Percentiles rank a stretch among this genome's conserved stretches.
phyloP scores from a whole-genome alignment of 228 moss, liverwort and hornwort species.

The Sphagnum fallax region DNA sequence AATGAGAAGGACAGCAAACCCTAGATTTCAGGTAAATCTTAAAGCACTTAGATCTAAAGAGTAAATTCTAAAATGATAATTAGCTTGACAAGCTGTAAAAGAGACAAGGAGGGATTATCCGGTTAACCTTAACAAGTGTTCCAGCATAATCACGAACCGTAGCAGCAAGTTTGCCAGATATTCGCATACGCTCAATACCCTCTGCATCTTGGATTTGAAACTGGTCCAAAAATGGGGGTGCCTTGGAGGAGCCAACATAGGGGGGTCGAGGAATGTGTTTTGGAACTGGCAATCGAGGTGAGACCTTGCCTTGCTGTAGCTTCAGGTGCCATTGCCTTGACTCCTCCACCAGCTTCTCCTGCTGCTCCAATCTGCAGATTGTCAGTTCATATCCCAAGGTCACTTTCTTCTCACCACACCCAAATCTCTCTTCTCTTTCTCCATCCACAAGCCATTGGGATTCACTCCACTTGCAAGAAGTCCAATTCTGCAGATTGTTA shows the following conservation, averaged over 20 bases:
- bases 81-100: too few species aligned
- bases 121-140: constrained; percentile 69
- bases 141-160: constrained; percentile 87
- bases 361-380: constrained; percentile 51
- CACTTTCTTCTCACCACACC: neutral
- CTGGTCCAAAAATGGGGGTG: constrained; percentile 64
- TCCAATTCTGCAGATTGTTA: too few species aligned
- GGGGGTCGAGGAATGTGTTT: constrained; percentile 65
- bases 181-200: constrained; percentile 74
- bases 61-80: too few species aligned
- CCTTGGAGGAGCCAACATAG: constrained; percentile 52
- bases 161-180: constrained; percentile 72
- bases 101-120: too few species aligned
- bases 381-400: constrained; percentile 1
- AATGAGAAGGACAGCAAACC: neutral
- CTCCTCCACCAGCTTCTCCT: constrained; percentile 36
- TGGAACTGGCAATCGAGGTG: constrained; percentile 74
- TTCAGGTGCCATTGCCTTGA: constrained; percentile 26
- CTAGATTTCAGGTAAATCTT: neutral
- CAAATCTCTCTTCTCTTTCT: too few species aligned
- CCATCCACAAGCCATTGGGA: too few species aligned
- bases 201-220: constrained; percentile 78
- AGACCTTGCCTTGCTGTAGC: constrained; percentile 70
- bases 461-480: too few species aligned
- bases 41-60: constrained; percentile 2